These are phyloP conservation scores for Gelatoporia subvermispora DNA, from an alignment of 768 basidiomycete genomes.

Conservation along the genomic window DNA sequence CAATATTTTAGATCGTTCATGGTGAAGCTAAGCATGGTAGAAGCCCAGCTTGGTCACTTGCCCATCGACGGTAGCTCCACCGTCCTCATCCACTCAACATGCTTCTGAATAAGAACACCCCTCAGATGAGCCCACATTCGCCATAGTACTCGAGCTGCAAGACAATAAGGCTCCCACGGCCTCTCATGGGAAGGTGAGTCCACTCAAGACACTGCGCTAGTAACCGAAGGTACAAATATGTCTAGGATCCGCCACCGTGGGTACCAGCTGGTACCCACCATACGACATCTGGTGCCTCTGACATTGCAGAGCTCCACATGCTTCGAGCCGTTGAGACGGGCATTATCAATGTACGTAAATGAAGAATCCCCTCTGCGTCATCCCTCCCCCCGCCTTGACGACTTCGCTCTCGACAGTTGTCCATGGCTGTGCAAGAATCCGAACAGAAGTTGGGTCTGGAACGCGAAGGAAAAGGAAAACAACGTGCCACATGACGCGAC, in stretches of 20 bases:
- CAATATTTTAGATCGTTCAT: slow-evolving; percentile 83
- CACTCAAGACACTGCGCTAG: neutral
- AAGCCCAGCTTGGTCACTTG: slow-evolving; percentile 61
- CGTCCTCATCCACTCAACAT: neutral
- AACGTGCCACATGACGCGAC: slow-evolving; percentile 9
- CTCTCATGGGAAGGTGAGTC: slow-evolving; percentile 39
- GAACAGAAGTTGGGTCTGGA: slow-evolving; percentile 50
- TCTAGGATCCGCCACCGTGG: slow-evolving; percentile 71
- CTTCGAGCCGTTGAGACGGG: slow-evolving; percentile 81
- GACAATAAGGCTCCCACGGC: slow-evolving; percentile 57
- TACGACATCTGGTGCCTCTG: slow-evolving; percentile 62
- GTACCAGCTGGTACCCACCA: slow-evolving; percentile 67
- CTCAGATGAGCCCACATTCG: slow-evolving; percentile 60
- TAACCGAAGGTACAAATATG: neutral
- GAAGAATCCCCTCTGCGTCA: neutral
- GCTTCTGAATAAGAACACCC: neutral
- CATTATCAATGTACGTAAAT: slow-evolving; percentile 60
- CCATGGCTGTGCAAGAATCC: slow-evolving; percentile 77
- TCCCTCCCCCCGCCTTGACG: neutral
- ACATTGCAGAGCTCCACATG: slow-evolving; percentile 67
- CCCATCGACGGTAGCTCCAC: slow-evolving; percentile 43
- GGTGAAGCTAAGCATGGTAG: slow-evolving; percentile 74
- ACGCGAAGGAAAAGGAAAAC: slow-evolving; percentile 17
- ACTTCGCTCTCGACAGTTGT: slow-evolving; percentile 41
- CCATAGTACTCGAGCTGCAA: slow-evolving; percentile 75